Base-by-base conservation (phyloP, 306 rosid species). In the Macrotyloma uniflorum region DNA sequence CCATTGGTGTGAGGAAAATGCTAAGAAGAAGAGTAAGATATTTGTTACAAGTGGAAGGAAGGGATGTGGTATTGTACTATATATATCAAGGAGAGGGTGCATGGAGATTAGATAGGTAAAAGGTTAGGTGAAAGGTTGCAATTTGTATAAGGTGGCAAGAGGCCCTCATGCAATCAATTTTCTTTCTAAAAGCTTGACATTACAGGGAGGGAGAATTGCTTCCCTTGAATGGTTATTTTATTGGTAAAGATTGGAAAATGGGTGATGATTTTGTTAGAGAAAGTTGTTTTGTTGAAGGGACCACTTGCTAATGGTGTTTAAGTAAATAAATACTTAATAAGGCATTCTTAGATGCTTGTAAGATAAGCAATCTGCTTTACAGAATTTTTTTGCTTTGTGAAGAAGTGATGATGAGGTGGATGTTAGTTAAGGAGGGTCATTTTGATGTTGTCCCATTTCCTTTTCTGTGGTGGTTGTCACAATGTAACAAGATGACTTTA, bases 101-200 rank as follows among this genome's bases (percentile, higher is more conserved):
- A 62, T 74, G 46, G 76, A 50, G 77, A 28, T 46, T 64, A 3
- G 70, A 80, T 33, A 54, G 26, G 62, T 79, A 42, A 67, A 70
- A 53, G 58, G 82, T 82, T 91, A 66, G 92, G 93, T 91, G 85
- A 88, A 82, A 72, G 72, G 92, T 85, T 67, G 84, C 67, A 55
- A 77, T 85, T 51, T 20, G 57, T 28, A 36, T 71, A 80, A 82
- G 90, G 91, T 89, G 80, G 84, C 12, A 80, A 70, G 91, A 78
- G 86, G 81, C 76, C 77, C 67, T 83, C 91, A 88, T 61, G 43
- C 65, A 67, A 46, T 62, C n/a, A 65, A 47, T 59, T 76, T 82
- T 69, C 70, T 45, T 78, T 42, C 54, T 36, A 45, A 78, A 69
- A 63, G 65, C 77, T 49, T 58, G 69, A 58, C 42, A 36, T n/a